Conservation (phyloP, 345 rosid species). For the Chamaenerion angustifolium region DNA sequence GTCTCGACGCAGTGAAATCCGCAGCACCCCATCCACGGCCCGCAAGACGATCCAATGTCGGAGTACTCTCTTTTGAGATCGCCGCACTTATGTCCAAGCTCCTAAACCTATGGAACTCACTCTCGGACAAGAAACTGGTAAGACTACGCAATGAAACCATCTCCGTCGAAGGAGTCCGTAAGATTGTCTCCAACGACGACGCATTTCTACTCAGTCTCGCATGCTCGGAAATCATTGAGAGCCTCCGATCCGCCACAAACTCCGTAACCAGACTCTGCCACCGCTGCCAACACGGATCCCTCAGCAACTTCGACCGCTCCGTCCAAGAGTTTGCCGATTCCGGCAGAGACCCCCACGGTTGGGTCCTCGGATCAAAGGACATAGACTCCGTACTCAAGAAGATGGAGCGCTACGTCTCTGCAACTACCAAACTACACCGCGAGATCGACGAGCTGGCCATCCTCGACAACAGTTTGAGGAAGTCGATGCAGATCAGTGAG, state of each 20-base stretch:
- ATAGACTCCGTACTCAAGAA: slow-evolving; percentile 56
- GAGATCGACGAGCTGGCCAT: slow-evolving; percentile 71
- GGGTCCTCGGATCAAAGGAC: slow-evolving; percentile 52
- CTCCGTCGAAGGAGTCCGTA: too few relatives aligned
- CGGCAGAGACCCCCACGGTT: slow-evolving; percentile 45
- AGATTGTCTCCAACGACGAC: too few relatives aligned
- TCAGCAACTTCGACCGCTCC: slow-evolving; percentile 33
- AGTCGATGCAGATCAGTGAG: slow-evolving; percentile 9
- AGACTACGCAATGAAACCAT: too few relatives aligned
- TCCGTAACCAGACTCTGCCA: slow-evolving; percentile 48
- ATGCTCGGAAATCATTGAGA: slow-evolving; percentile 70
- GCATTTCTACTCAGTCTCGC: slow-evolving; percentile 62
- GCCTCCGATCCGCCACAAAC: slow-evolving; percentile 34
- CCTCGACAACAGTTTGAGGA: slow-evolving; percentile 41
- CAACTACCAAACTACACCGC: slow-evolving; percentile 51
- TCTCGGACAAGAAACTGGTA: too few relatives aligned
- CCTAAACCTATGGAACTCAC: too few relatives aligned
- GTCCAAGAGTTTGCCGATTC: slow-evolving; percentile 53
- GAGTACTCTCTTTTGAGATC: too few relatives aligned
- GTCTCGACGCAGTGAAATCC: too few relatives aligned
- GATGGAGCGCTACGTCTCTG: slow-evolving; percentile 57
- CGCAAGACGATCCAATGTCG: too few relatives aligned
- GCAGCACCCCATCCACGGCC: too few relatives aligned
- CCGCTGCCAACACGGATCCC: slow-evolving; percentile 33
- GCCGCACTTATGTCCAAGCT: too few relatives aligned